Evolutionary conservation across 2,329 filamentous ascomycete species (phyloP), one percentile per base, ranked within the genome.

Genomic region (Exophiala oligosperma): DNA sequence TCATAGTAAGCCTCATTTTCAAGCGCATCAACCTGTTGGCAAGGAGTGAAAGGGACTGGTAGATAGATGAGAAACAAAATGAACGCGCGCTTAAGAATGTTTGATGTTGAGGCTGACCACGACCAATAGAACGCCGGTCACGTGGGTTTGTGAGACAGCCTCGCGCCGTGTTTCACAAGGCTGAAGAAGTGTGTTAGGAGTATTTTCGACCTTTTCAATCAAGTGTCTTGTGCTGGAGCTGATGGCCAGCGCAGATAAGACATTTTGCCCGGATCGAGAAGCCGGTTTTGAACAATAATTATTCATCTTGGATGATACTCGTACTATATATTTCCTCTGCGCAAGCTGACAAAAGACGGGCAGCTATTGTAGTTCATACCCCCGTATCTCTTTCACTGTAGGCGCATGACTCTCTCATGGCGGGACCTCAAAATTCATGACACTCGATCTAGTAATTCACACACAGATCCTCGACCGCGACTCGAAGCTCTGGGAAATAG

Each of bases 61-160:
- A 28, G 46, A 48, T 17, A 14, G 23, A 48, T 29, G n/a, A 29
- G 17, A 32, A 48, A 28, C 24, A n/a, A 29, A 3, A 28, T 32
- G 28, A 28, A 48, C 46, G 46, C 46, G 46, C 46, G 46, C 46
- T 29, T 48, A 48, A 26, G n/a, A 21, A 48, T n/a, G 46, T 48
- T 48, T 48, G 46, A 32, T 14, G 46, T 48, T 48, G 26, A 9
- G n/a, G 32, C 2, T 6, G 28, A 9, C 28, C 9, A 29, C 46
- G 28, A 14, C 46, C 46, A 48, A 48, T 48, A 7, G 46, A 8
- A 17, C 7, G 3, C 3, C 46, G 7, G 26, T 28, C 46, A 17
- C 23, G 46, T 32, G 24, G 6, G 7, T 29, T 28, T 7, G 28
- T 48, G 24, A 48, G 23, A 48, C 46, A 48, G 46, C 28, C 28